These are phyloP conservation scores for Plasmopara muralis DNA, from an alignment of 352 stramenopile species.

Conservation along the genomic window DNA sequence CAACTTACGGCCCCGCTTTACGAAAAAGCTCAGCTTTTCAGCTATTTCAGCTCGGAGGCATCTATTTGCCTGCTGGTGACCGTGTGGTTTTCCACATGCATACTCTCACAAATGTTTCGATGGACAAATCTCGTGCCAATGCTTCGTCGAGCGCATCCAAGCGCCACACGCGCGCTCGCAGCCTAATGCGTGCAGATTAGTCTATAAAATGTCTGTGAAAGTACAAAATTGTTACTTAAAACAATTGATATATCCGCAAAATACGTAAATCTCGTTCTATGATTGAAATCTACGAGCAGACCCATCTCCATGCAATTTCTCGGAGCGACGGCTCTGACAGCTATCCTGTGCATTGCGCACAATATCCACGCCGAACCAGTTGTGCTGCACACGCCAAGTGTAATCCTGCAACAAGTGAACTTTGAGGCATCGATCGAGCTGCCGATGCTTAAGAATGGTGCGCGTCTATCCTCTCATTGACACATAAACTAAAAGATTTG, in stretches of 20 bases:
- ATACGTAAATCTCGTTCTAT: neutral
- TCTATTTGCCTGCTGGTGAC: slow-evolving; percentile 79
- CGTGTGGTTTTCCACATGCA: slow-evolving; percentile 86
- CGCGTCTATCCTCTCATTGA: slow-evolving; percentile 1
- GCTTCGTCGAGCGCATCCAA: slow-evolving; percentile 39
- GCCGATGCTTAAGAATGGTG: slow-evolving; percentile 69
- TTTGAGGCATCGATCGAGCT: slow-evolving; percentile 65
- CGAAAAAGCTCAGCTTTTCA: slow-evolving; percentile 77
- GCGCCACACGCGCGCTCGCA: slow-evolving; percentile 31
- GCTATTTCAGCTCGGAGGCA: slow-evolving; percentile 80
- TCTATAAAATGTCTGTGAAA: neutral
- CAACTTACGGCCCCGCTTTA: slow-evolving; percentile 79
- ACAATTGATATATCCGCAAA: neutral
- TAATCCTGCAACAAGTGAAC: slow-evolving; percentile 65
- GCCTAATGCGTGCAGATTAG: slow-evolving; percentile 13
- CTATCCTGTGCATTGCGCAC: slow-evolving; percentile 7
- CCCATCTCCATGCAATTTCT: slow-evolving; percentile 13
- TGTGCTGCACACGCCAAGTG: slow-evolving; percentile 36
- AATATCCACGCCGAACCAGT: slow-evolving; percentile 8
- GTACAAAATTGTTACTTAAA: neutral
- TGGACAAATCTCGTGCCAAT: slow-evolving; percentile 78
- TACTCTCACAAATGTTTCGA: slow-evolving; percentile 81
- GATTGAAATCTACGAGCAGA: slow-evolving; percentile 6
- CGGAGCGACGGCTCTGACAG: slow-evolving; percentile 1
- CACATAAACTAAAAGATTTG: no score